A percentile compares a stretch with the other conserved stretches of the same genome.
Conservation (phyloP, 352 stramenopile genomes). For the Phytophthora chlamydospora region DNA sequence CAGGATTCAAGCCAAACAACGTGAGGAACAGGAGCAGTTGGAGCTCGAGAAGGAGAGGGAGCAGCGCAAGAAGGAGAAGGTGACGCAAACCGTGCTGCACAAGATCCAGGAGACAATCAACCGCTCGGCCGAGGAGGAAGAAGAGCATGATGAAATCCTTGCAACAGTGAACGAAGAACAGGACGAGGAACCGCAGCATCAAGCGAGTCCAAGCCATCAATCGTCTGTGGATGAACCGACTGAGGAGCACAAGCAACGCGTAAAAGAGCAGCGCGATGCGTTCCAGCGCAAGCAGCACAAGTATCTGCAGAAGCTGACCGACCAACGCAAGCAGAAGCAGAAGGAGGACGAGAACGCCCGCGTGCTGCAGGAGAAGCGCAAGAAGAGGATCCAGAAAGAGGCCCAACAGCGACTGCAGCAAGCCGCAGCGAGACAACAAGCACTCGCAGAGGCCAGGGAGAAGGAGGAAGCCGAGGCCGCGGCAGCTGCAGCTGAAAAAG, state of each 20-base stretch:
- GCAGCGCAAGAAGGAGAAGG: constrained; percentile 56
- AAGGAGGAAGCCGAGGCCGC: constrained; percentile 58
- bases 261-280: constrained; percentile 56
- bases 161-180: constrained; percentile 12
- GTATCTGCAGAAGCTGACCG: constrained; percentile 62
- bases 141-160: constrained; percentile 10
- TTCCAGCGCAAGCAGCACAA: constrained; percentile 72
- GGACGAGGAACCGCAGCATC: constrained; percentile 11
- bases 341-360: constrained; percentile 75
- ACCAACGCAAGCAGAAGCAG: constrained; percentile 71
- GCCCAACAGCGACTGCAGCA: constrained; percentile 63
- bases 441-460: constrained; percentile 36
- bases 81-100: constrained; percentile 61
- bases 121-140: constrained; percentile 27
- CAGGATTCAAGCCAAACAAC: constrained; percentile 55
- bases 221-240: constrained; percentile 13
- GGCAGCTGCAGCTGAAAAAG: constrained; percentile 37
- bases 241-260: constrained; percentile 46
- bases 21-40: constrained; percentile 53
- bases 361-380: constrained; percentile 59
- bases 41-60: constrained; percentile 58
- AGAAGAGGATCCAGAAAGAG: constrained; percentile 56
- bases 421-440: constrained; percentile 43
- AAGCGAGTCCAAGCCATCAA: constrained; percentile 2
- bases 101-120: constrained; percentile 58